These are phyloP conservation scores for Suillus occidentalis DNA, from an alignment of 768 basidiomycete genomes.

Conservation along the genomic window DNA sequence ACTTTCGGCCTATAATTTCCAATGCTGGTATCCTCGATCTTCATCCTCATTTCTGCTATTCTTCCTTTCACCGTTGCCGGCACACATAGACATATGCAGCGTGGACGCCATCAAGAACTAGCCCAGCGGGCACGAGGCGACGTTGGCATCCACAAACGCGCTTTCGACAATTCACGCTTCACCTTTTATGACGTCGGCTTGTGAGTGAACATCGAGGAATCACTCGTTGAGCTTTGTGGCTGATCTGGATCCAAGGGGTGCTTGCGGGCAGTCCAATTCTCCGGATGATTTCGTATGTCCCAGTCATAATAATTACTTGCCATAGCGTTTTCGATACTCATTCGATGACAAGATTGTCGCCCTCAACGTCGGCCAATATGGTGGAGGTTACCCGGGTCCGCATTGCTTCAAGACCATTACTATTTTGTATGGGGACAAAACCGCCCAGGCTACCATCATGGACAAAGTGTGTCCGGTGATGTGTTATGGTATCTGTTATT, in stretches of 20 bases:
- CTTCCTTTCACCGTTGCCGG: conserved; percentile 36
- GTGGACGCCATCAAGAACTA: conserved; percentile 43
- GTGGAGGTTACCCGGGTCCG: conserved; percentile 57
- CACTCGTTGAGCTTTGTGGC: conserved; percentile 10
- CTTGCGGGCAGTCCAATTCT: conserved; percentile 46
- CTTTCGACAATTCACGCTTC: conserved; percentile 38
- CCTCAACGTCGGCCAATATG: conserved; percentile 45
- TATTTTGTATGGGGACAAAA: conserved; percentile 56
- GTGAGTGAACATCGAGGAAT: conserved; percentile 29
- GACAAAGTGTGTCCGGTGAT: conserved; percentile 50
- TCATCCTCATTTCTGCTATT: conserved; percentile 35
- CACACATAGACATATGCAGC: conserved; percentile 20
- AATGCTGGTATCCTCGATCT: conserved; percentile 31
- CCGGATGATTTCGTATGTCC: conserved; percentile 42
- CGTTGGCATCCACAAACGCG: conserved; percentile 35
- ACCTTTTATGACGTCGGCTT: conserved; percentile 56
- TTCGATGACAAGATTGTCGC: conserved; percentile 26
- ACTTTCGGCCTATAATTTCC: not conserved
- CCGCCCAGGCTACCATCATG: conserved; percentile 50
- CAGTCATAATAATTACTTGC: not conserved
- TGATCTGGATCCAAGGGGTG: conserved; percentile 41
- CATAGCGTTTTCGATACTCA: conserved; percentile 45
- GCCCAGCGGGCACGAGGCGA: conserved; percentile 44
- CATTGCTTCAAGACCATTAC: conserved; percentile 63
- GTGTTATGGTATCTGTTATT: not conserved